Base-by-base conservation (phyloP, 495 filamentous ascomycete species). In the Schizothecium vesticola region DNA sequence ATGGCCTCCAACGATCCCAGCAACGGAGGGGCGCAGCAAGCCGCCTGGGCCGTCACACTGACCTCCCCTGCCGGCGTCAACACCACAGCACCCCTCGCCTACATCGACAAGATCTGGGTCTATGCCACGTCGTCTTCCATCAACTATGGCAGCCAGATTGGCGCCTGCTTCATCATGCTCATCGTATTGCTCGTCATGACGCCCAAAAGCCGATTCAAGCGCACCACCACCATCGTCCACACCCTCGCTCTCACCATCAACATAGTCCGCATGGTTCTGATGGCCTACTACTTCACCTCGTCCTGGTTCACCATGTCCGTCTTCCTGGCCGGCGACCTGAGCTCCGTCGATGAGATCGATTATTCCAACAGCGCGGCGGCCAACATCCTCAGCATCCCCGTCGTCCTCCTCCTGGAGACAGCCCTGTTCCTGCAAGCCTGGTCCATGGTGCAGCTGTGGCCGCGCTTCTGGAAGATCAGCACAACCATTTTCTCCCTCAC, bases 341-440 rank as follows among this genome's bases (percentile, higher is more conserved):
- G 81, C 2, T 67, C 72, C n/a, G 85, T 92, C 3, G 56, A 81
- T 8, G 23, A 25, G 0, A 73, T 74, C 12, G 84, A 86, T 55
- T 84, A 83, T 59, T 82, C 78, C 51, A 81, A 80, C 65, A 86
- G 83, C 26, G 77, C 90, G 25, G 71, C 85, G 3, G 83, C 81
- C 5, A 81, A 81, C 4, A 75, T 88, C 60, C 71, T 92, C 29
- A 79, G 79, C 23, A 74, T 89, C 13, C 70, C 94, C 1, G 77
- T 93, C 16, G 79, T 89, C 29, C 71, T 87, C 25, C 85, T 83
- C 64, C 83, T 93, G 62, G 82, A 91, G 69, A 64, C 79, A 0
- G 92, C 92, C 3, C 82, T 97, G 16, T 82, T 90, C 22, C 68
- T 93, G n/a, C 93, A 97, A 73, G 84, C 91, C 10, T 84, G 86